Evolutionary conservation across 2,329 filamentous ascomycete genomes (phyloP).

Genomic region (Pyrenophora tritici-repentis): DNA sequence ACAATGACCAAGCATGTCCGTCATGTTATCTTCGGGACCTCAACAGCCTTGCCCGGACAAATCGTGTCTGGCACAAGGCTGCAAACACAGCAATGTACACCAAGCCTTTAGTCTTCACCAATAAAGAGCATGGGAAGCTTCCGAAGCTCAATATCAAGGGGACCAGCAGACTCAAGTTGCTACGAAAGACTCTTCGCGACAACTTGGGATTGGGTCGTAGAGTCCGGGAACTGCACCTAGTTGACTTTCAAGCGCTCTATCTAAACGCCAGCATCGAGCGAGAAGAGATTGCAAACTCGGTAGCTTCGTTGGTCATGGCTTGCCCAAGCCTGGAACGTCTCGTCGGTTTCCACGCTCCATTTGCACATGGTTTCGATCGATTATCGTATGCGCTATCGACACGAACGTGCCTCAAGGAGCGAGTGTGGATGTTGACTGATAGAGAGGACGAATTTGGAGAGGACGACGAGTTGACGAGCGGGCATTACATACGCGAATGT

Average conservation of each 20-base stretch:
- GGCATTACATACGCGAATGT: slow-evolving; percentile 48
- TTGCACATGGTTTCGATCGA: slow-evolving; percentile 59
- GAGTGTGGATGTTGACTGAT: slow-evolving; percentile 59
- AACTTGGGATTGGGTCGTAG: slow-evolving; percentile 56
- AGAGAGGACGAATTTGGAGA: slow-evolving; percentile 22
- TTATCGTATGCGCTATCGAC: slow-evolving; percentile 62
- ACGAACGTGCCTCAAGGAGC: slow-evolving; percentile 58
- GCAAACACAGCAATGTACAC: slow-evolving; percentile 59
- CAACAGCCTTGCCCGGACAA: slow-evolving; percentile 58
- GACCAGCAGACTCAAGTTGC: slow-evolving; percentile 57
- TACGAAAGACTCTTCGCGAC: slow-evolving; percentile 60
- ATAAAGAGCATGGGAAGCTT: slow-evolving; percentile 43
- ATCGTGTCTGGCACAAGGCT: slow-evolving; percentile 60
- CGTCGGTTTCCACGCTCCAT: slow-evolving; percentile 58
- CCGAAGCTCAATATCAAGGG: slow-evolving; percentile 53
- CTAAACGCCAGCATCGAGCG: slow-evolving; percentile 48
- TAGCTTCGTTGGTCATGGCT: slow-evolving; percentile 63
- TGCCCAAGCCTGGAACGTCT: slow-evolving; percentile 63
- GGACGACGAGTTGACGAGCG: slow-evolving; percentile 40
- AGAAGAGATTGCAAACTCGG: slow-evolving; percentile 57
- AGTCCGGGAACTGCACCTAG: slow-evolving; percentile 60
- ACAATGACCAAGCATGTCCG: slow-evolving; percentile 50
- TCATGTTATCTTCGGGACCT: slow-evolving; percentile 62
- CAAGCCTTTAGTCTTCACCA: slow-evolving; percentile 55
- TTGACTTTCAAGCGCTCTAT: slow-evolving; percentile 52